These are phyloP conservation scores for Colletotrichum lentis DNA, from an alignment of 2,329 filamentous ascomycete genomes.

Conservation along the genomic window DNA sequence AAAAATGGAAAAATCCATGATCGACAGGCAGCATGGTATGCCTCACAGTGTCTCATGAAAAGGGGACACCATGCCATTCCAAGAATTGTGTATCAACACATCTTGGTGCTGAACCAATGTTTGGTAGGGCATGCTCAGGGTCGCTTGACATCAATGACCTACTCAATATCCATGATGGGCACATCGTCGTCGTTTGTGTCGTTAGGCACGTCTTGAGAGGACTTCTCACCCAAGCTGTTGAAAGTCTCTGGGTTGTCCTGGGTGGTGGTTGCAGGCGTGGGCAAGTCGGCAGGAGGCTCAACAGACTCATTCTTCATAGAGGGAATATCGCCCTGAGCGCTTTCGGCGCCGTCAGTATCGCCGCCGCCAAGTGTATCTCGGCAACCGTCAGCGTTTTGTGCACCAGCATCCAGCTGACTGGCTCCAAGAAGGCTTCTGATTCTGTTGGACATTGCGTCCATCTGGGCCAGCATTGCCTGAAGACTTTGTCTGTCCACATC, in stretches of 20 bases:
- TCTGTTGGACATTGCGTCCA: constrained; percentile 54
- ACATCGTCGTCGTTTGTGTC: constrained; percentile 45
- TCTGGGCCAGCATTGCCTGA: constrained; percentile 57
- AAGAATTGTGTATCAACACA: neutral
- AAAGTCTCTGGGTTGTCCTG: constrained; percentile 45
- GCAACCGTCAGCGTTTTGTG: neutral
- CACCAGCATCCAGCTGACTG: constrained; percentile 12
- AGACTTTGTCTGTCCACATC: constrained; percentile 56
- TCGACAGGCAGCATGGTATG: neutral
- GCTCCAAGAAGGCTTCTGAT: constrained; percentile 53
- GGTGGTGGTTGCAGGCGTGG: constrained; percentile 37
- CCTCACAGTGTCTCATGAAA: neutral
- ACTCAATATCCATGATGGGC: constrained; percentile 53
- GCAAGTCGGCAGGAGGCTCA: constrained; percentile 33
- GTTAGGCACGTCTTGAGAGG: constrained; percentile 36
- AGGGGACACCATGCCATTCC: too few relatives aligned
- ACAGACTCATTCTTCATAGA: constrained; percentile 33
- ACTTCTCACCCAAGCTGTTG: constrained; percentile 36
- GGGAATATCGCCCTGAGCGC: constrained; percentile 16
- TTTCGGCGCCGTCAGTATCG: constrained; percentile 15
- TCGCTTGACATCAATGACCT: constrained; percentile 11
- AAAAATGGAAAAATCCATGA: neutral
- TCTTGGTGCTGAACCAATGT: neutral
- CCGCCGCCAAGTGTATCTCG: constrained; percentile 27
- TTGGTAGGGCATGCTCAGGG: neutral